Base-by-base conservation (phyloP, 1,139 yeast species). In the Wickerhamomyces sp. region DNA sequence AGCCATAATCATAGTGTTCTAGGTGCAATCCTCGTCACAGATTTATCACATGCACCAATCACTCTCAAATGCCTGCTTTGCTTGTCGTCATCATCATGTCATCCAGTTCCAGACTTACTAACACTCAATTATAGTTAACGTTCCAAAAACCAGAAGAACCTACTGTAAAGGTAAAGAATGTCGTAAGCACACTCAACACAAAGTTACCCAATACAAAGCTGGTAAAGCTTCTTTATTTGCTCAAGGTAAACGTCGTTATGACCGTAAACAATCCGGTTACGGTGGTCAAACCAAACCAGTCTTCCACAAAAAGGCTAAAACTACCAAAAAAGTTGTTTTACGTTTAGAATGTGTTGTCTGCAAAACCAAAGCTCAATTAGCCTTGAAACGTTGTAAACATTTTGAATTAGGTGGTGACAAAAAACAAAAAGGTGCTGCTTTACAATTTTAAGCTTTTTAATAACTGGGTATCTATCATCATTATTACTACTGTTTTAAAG, bases 211-310 rank as follows among this genome's bases (percentile, higher is more conserved):
- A 83, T 94, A 93, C 95, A 93, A 93, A 78, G 96, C 98, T 72
- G 99, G 99, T 80, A 93, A 93, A 83, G 98, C 98, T 73, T 91
- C 98, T 62, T 84, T 91, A 70, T 90, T 83, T 73, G 97, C 98
- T 66, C 98, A 93, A 81, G 99, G 99, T 85, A 94, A 94, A 91
- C 89, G 99, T 84, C 91, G 99, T 83, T 93, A 93, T 81, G 99
- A 94, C 94, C 95, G 99, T 79, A 93, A 93, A 81, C 99, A 93
- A 82, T 75, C 88, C 71, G 99, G 99, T 89, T 93, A 83, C 79
- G 99, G 99, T 88, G 99, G 99, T 88, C 99, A 93, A 82, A 93
- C 99, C 79, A 93, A 90, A 84, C 99, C 87, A 73, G 88, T 94
- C 79, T 93, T 93, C 97, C 98, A 90, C 89, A 93, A 93, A 87